phyloP scores from a whole-genome alignment of 2,329 filamentous ascomycete genomes.

The Colletotrichum destructivum region DNA sequence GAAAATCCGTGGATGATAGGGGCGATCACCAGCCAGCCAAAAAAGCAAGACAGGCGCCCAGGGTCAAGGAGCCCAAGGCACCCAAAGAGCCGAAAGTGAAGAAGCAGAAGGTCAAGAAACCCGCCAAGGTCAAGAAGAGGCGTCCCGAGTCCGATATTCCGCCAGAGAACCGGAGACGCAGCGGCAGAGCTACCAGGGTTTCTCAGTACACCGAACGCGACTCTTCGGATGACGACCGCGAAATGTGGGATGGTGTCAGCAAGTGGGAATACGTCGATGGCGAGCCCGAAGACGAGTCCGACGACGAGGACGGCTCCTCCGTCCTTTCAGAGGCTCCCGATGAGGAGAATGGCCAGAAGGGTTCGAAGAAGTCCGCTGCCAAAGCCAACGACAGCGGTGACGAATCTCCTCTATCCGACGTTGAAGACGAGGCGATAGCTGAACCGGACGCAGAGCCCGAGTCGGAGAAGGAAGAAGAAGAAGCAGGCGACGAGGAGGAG shows the following conservation, averaged over 20 bases:
- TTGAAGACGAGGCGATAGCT: constrained; percentile 40
- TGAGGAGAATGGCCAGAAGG: constrained; percentile 41
- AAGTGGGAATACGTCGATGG: constrained; percentile 69
- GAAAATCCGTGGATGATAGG: constrained; percentile 68
- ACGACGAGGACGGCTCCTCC: constrained; percentile 28
- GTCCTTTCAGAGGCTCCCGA: constrained; percentile 32
- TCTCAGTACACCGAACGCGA: constrained; percentile 71
- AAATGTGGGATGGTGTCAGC: constrained; percentile 74
- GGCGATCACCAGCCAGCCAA: constrained; percentile 61
- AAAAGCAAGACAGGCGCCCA: constrained; percentile 56
- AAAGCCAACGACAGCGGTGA: constrained; percentile 42
- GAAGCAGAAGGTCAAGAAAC: constrained; percentile 46
- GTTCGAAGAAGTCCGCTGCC: constrained; percentile 36
- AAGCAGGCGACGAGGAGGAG: constrained; percentile 22
- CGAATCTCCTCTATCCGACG: constrained; percentile 33
- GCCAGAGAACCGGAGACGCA: constrained; percentile 67
- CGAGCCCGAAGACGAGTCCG: constrained; percentile 46
- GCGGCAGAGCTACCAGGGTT: constrained; percentile 59
- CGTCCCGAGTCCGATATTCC: constrained; percentile 46
- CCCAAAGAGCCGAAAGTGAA: constrained; percentile 50
- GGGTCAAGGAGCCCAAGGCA: constrained; percentile 46
- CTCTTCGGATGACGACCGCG: constrained; percentile 71
- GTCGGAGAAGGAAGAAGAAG: constrained; percentile 41
- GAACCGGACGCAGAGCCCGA: constrained; percentile 42
- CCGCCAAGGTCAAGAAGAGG: constrained; percentile 46